phyloP scores from a whole-genome alignment of 164 flowering plant species.

The Tetracentron sinense region DNA sequence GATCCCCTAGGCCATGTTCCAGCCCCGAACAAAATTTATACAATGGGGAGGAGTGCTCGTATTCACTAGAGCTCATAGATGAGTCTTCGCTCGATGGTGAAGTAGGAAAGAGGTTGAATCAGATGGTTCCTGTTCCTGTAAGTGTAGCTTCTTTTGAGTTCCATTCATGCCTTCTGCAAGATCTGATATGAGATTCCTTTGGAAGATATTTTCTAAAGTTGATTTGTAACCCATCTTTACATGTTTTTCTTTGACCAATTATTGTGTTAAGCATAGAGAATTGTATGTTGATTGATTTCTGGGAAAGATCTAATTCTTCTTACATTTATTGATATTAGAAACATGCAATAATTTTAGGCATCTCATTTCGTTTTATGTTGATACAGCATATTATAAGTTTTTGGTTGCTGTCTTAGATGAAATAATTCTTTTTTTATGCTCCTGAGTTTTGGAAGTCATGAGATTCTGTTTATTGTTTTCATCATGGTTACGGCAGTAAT shows the following conservation, averaged over 20 bases:
- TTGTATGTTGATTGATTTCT: neutral
- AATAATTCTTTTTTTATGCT: too few relatives aligned
- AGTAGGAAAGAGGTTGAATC: constrained; percentile 70
- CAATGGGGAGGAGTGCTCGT: constrained; percentile 53
- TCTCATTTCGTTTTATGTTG: neutral
- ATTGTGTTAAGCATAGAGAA: neutral
- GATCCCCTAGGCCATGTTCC: constrained; percentile 52
- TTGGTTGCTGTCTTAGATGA: neutral
- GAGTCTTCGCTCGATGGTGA: constrained; percentile 68
- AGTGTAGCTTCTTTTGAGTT: constrained; percentile 25
- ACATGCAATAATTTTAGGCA: too few relatives aligned
- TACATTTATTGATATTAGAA: too few relatives aligned
- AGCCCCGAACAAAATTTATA: constrained; percentile 50
- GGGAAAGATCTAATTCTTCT: neutral
- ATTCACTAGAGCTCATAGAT: constrained; percentile 51
- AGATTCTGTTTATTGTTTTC: too few relatives aligned
- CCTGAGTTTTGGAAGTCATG: too few relatives aligned
- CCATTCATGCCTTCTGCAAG: neutral
- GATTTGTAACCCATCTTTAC: too few relatives aligned
- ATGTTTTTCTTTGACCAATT: neutral
- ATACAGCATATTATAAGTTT: neutral
- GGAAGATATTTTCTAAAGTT: neutral
- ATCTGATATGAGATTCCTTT: constrained; percentile 1
- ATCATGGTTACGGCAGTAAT: too few relatives aligned
- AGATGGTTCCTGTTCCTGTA: constrained; percentile 79